A percentile compares a stretch with the other conserved stretches of the same genome.
Evolutionary conservation across 1,284 basidiomycete genomes (phyloP).

Genomic region (Moesziomyces antarcticus): DNA sequence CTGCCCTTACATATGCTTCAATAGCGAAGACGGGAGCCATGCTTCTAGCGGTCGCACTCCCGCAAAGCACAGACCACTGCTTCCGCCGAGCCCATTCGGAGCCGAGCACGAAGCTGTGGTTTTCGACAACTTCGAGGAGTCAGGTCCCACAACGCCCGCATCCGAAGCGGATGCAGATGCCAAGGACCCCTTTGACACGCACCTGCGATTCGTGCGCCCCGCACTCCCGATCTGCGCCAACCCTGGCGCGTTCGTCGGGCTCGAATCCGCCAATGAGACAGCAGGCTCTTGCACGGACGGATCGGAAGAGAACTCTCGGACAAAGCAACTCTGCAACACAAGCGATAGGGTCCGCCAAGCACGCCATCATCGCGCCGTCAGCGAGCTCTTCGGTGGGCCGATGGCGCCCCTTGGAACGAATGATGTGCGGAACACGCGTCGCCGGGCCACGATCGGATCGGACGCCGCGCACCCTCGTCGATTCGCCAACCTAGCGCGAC

Average conservation of each 20-base stretch:
- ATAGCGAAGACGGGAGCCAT: not conserved
- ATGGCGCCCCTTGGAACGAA: not conserved
- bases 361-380: constrained; percentile 26
- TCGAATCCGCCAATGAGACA: constrained; percentile 12
- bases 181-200: constrained; percentile 20
- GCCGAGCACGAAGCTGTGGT: constrained; percentile 38
- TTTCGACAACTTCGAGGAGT: constrained; percentile 47
- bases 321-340: not conserved
- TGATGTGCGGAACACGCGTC: constrained; percentile 18
- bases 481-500: constrained; percentile 6
- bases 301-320: not conserved
- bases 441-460: constrained; percentile 33
- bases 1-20: not conserved
- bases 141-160: constrained; percentile 13
- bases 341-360: constrained; percentile 13
- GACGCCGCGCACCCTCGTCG: constrained; percentile 18
- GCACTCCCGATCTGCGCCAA: constrained; percentile 34
- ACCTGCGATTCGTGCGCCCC: constrained; percentile 39
- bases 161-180: constrained; percentile 19
- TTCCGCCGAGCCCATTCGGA: constrained; percentile 4
- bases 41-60: not conserved
- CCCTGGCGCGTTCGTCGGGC: constrained; percentile 21
- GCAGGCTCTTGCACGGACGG: constrained; percentile 3
- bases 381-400: constrained; percentile 13
- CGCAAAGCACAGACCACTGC: not conserved